These are phyloP conservation scores for Leccinum subgranulosum DNA, from an alignment of 768 basidiomycete species.

Conservation along the genomic window DNA sequence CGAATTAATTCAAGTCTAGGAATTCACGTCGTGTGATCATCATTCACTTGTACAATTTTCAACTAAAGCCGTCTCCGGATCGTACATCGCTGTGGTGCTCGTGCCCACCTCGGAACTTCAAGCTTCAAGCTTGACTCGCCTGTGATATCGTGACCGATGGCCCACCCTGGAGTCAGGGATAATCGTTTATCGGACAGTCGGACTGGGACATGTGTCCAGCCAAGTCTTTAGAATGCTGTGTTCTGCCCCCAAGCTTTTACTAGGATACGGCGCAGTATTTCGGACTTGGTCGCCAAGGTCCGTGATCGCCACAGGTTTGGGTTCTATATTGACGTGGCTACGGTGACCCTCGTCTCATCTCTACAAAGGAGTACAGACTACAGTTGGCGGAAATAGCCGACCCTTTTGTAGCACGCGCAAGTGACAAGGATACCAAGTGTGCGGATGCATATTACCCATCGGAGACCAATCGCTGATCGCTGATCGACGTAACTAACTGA, in stretches of 20 bases:
- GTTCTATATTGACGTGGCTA: neutral
- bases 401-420: neutral
- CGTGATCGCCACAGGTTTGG: neutral
- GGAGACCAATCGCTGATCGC: neutral
- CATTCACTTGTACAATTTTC: neutral
- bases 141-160: neutral
- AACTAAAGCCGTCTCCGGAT: neutral
- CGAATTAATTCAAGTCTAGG: no score
- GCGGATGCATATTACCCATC: neutral
- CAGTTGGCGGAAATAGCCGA: neutral
- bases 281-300: neutral
- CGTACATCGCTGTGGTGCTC: neutral
- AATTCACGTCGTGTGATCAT: neutral
- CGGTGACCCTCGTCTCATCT: neutral
- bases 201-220: neutral
- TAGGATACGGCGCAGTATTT: neutral
- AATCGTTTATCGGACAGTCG: neutral
- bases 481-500: neutral
- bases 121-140: neutral
- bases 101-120: no score
- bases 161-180: neutral
- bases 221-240: neutral
- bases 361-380: neutral
- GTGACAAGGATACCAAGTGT: slow-evolving; percentile 6
- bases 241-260: neutral